phyloP scores from a whole-genome alignment of 352 stramenopile species.

The Phytophthora europaea region DNA sequence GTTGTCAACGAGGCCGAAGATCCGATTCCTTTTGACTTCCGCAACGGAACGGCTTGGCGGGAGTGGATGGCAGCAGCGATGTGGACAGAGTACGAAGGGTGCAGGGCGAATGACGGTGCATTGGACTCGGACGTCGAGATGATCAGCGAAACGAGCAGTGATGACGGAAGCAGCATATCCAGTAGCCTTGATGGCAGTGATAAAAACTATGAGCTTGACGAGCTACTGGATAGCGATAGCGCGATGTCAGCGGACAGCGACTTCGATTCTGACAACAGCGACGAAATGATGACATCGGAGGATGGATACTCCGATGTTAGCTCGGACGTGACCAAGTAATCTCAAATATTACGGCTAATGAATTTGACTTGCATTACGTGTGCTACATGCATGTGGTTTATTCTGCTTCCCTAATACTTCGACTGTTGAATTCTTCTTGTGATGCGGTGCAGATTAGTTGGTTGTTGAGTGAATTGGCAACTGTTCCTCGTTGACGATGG shows the following conservation, averaged over 20 bases:
- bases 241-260: not conserved
- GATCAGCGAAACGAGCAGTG: conserved; percentile 1
- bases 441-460: not conserved
- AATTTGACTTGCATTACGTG: not conserved
- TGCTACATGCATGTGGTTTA: not conserved
- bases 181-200: not conserved
- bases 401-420: not conserved
- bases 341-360: not conserved
- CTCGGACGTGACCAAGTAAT: not conserved
- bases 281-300: not conserved
- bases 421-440: not conserved
- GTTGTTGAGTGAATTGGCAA: not conserved
- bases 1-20: not conserved
- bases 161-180: not conserved
- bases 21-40: conserved; percentile 13
- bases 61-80: conserved; percentile 6
- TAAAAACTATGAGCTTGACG: not conserved
- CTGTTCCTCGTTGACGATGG: not conserved
- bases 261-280: not conserved
- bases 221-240: not conserved
- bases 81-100: conserved; percentile 15
- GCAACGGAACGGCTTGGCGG: conserved; percentile 6
- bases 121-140: not conserved
- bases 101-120: not conserved
- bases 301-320: not conserved